Base-by-base conservation (phyloP, 108 stramenopile genomes). In the Nitzschia inconspicua region DNA sequence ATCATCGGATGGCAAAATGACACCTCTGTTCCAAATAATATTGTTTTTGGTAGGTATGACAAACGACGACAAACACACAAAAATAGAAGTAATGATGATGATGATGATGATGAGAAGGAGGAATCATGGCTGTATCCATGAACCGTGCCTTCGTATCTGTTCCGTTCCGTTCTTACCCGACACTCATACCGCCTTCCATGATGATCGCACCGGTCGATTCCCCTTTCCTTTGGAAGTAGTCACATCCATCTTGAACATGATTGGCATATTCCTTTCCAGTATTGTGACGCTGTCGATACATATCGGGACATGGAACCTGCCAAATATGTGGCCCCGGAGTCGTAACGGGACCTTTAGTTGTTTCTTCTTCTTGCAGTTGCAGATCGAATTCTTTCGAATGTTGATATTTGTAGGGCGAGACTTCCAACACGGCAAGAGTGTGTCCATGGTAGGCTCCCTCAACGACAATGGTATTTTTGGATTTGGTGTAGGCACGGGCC, bases 391-490 rank as follows among this genome's bases (percentile, higher is more conserved):
- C 85, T 44, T 44, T 55, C 39, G 88, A 70, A 31, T 84, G 80
- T 2, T 82, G 66, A 54, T 87, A 94, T 42, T 98, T 98, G 86
- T 98, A 98, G 13, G 97, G 93, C 41, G 82, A 85, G 11, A 96
- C 81, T 58, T 88, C 93, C 22, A 96, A 70, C 7, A 75, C 61
- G 8, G 85, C 73, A 16, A 66, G 53, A 5, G 95, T 94, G 70
- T 98, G 94, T 1, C 98, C 98, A 68, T 98, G 98, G 59, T 97
- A 98, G 27, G 88, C 95, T 19, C 78, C 70, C 57, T 93, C 94
- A 24, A 98, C 74, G 7, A 81, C 73, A 67, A 88, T 86, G 40
- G 67, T 83, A 65, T 79, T 74, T 51, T 62, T 66, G 14, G 72
- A 73, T 14, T 53, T 6, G 2, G 72, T 79, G 32, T 71, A 65